phyloP scores from a whole-genome alignment of 2,329 filamentous ascomycete genomes.

The Fonsecaea monophora region DNA sequence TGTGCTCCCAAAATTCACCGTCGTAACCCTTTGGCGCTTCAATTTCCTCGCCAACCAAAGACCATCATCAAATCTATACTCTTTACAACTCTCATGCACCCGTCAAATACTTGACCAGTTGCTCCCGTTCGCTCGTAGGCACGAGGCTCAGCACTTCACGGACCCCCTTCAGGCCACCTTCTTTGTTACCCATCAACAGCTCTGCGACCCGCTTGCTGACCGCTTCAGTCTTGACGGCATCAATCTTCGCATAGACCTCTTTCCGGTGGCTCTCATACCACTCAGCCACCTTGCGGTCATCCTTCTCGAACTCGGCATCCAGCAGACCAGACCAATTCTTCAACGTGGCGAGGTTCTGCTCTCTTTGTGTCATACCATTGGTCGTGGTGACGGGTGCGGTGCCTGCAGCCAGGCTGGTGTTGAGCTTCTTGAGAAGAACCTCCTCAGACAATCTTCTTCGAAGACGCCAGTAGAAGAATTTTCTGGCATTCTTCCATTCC shows the following conservation, averaged over 20 bases:
- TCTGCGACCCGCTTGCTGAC: slow-evolving; percentile 73
- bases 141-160: slow-evolving; percentile 84
- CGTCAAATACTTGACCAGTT: slow-evolving; percentile 67
- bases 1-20: slow-evolving; percentile 10
- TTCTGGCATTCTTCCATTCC: slow-evolving; percentile 84
- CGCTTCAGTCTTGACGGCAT: slow-evolving; percentile 78
- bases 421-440: slow-evolving; percentile 92
- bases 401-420: slow-evolving; percentile 49
- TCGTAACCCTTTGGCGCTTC: slow-evolving; percentile 14
- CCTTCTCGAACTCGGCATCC: slow-evolving; percentile 71
- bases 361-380: slow-evolving; percentile 60
- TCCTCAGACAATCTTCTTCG: slow-evolving; percentile 97
- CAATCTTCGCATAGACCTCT: slow-evolving; percentile 80
- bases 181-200: slow-evolving; percentile 69
- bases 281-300: slow-evolving; percentile 82
- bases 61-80: slow-evolving; percentile 17
- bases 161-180: slow-evolving; percentile 80
- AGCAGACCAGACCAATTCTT: slow-evolving; percentile 80
- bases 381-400: slow-evolving; percentile 43
- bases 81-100: slow-evolving; percentile 28
- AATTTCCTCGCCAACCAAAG: slow-evolving; percentile 4
- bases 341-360: slow-evolving; percentile 74
- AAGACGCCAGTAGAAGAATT: slow-evolving; percentile 99
- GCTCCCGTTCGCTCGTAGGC: slow-evolving; percentile 86
- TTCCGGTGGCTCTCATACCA: slow-evolving; percentile 98